Evolutionary conservation across 31 red algal genomes (phyloP), one percentile per base, ranked within the genome.

Genomic region (Porphyra umbilicalis): DNA sequence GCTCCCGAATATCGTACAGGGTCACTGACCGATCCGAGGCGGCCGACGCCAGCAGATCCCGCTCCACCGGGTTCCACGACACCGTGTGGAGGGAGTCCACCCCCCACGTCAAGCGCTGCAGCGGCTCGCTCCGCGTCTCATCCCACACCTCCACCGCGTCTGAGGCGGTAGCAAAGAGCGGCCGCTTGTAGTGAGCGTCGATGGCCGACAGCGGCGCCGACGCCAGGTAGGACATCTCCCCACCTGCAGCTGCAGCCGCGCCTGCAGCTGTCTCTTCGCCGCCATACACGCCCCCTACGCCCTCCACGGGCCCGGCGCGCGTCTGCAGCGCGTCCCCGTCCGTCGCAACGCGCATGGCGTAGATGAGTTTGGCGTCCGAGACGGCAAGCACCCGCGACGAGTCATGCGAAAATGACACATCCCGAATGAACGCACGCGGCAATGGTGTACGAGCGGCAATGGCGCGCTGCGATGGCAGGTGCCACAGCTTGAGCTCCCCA

Each of bases 401-500:
- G 79, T 95, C 88, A 79, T 85, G 79, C 10, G 88, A 90, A 82
- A 96, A 94, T 11, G 90, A 81, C 25, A 99, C 77, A 36, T 85
- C 97, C 10, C 97, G 77, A 34, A 84, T 83, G 78, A 96, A 96
- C 32, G 91, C 86, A 32, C 76, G 40, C 9, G 92, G 97, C 67
- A 35, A 16, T 0, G 85, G 84, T 2, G 84, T 87, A 5, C 90
- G 35, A 36, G 75, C 76, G 34, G 90, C 86, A 71, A 83, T 87
- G 30, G 85, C 78, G 10, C 75, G 30, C 68, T 86, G 86, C 29
- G 89, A 84, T 38, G 90, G 86, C 35, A 99, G 76, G 76, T 96
- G 85, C 97, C 97, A 99, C 25, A 99, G 68, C n/a, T 83, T 76
- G 35, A 99, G n/a, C 86, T 95, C 91, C 77, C 97, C 97, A 79